Percentiles rank a stretch among this genome's conserved stretches.
Conservation (phyloP, 1,284 basidiomycete species). For the Pascua sp. region DNA sequence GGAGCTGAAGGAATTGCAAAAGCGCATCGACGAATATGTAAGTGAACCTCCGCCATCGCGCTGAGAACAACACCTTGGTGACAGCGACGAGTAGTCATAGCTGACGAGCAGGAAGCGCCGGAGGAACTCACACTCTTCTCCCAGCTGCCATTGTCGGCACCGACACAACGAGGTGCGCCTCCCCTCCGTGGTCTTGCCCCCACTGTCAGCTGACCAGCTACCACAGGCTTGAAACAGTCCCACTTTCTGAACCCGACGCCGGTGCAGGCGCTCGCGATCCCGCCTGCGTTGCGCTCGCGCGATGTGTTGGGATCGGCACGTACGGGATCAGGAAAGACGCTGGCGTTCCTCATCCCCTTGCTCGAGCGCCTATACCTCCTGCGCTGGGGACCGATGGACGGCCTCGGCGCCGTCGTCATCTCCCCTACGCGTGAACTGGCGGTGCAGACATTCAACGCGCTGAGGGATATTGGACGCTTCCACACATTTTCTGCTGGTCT, state of each 20-base stretch:
- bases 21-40: slow-evolving; percentile 41
- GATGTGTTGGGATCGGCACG: slow-evolving; percentile 74
- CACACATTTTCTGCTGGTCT: slow-evolving; percentile 93
- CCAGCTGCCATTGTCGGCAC: slow-evolving; percentile 47
- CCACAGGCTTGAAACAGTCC: slow-evolving; percentile 71
- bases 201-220: neutral
- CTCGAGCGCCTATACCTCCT: slow-evolving; percentile 69
- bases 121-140: slow-evolving; percentile 41
- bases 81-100: neutral
- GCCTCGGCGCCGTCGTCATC: slow-evolving; percentile 87
- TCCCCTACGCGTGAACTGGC: slow-evolving; percentile 94
- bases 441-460: slow-evolving; percentile 94
- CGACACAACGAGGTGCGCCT: slow-evolving; percentile 42
- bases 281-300: slow-evolving; percentile 61
- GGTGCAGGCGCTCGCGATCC: slow-evolving; percentile 66
- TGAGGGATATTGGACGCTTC: slow-evolving; percentile 83
- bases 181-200: neutral
- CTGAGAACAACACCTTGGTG: too few relatives aligned
- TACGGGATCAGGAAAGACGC: slow-evolving; percentile 78
- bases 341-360: slow-evolving; percentile 74
- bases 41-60: slow-evolving; percentile 9
- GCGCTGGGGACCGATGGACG: slow-evolving; percentile 77
- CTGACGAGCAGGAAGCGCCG: slow-evolving; percentile 24
- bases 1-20: slow-evolving; percentile 44
- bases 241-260: slow-evolving; percentile 85